Evolutionary conservation across 495 filamentous ascomycete genomes (phyloP).

Genomic region (Lasiosphaeria hispida): DNA sequence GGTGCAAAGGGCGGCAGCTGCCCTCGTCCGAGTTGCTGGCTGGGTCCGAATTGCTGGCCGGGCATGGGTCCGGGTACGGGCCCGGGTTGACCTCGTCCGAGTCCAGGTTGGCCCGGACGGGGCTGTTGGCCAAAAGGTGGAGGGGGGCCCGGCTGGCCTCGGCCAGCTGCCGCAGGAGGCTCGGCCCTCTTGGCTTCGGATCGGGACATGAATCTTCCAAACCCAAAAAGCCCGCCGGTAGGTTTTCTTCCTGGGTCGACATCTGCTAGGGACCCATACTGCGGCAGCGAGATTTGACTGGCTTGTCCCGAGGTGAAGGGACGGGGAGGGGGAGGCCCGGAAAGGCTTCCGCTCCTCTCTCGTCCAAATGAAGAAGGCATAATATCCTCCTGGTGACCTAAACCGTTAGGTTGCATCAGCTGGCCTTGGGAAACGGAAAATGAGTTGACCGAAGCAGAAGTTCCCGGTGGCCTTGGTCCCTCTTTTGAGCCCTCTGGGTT

Average conservation of each 20-base stretch:
- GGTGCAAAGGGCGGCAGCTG: conserved; percentile 10
- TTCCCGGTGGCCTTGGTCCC: neutral
- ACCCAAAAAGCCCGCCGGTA: conserved; percentile 28
- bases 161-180: neutral
- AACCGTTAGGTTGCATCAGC: neutral
- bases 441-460: neutral
- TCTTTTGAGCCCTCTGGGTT: neutral
- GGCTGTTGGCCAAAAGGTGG: neutral
- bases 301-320: conserved; percentile 2
- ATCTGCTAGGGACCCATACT: conserved; percentile 7
- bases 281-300: conserved; percentile 1
- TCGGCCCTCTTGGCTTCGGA: conserved; percentile 9
- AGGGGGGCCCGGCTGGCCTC: neutral
- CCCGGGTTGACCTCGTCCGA: neutral
- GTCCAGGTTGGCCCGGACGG: neutral
- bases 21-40: conserved; percentile 4
- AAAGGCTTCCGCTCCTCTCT: conserved; percentile 17
- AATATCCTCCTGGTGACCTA: neutral
- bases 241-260: conserved; percentile 19
- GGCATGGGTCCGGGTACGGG: neutral
- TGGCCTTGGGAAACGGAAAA: neutral
- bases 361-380: conserved; percentile 3
- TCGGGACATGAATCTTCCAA: conserved; percentile 22
- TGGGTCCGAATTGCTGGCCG: neutral
- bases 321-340: neutral